Conservation (phyloP, 2,329 filamentous ascomycete genomes). For the Calonectria pseudoreteaudii region DNA sequence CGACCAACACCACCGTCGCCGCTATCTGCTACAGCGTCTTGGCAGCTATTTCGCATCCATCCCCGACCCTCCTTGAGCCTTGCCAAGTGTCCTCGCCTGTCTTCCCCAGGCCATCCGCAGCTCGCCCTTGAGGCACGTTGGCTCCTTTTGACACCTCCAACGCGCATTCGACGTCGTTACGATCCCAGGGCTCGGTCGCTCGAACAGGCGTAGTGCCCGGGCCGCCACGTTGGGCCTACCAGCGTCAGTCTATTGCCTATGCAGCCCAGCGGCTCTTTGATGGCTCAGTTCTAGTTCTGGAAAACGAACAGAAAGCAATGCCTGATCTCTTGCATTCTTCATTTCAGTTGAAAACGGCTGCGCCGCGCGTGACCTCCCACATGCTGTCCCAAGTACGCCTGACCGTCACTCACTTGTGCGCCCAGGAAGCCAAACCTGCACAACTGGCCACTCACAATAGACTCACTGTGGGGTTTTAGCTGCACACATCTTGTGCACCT, state of each 20-base stretch:
- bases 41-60: background rate
- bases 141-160: background rate
- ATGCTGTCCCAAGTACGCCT: background rate
- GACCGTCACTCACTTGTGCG: background rate
- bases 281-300: background rate
- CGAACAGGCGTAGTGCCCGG: background rate
- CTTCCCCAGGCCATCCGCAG: constrained; percentile 1
- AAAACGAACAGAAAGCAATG: background rate
- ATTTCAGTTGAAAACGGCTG: background rate
- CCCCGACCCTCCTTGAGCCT: background rate
- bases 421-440: background rate
- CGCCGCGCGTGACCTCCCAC: constrained; percentile 1
- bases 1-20: background rate
- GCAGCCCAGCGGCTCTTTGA: background rate
- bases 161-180: background rate
- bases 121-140: background rate
- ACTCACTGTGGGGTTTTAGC: background rate
- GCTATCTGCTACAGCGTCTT: background rate
- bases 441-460: background rate
- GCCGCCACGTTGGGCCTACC: background rate
- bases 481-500: background rate
- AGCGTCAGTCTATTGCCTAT: background rate
- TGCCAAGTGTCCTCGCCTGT: background rate
- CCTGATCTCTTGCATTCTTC: background rate
- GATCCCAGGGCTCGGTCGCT: background rate